phyloP scores from a whole-genome alignment of 495 filamentous ascomycete species.

The Hyaloscypha finlandica region DNA sequence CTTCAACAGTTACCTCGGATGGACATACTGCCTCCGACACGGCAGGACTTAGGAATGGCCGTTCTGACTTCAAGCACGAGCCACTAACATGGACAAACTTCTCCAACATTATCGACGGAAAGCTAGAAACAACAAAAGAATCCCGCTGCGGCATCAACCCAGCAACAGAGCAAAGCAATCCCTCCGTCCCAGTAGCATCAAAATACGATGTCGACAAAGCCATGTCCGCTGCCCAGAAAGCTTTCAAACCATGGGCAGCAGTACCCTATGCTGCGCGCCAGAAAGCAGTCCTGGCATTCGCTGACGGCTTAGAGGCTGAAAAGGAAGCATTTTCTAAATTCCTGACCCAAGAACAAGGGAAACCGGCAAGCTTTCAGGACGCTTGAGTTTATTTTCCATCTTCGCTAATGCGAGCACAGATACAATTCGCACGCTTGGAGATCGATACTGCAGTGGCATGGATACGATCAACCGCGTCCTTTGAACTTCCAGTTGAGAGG shows the following conservation, averaged over 20 bases:
- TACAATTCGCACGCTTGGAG: not conserved
- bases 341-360: conserved; percentile 58
- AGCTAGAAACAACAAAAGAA: conserved; percentile 36
- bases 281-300: conserved; percentile 46
- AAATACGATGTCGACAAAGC: conserved; percentile 55
- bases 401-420: not conserved
- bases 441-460: not conserved
- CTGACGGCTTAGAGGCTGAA: conserved; percentile 47
- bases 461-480: not conserved
- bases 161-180: conserved; percentile 40
- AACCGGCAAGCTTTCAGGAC: conserved; percentile 38
- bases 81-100: conserved; percentile 30
- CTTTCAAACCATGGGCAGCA: conserved; percentile 54
- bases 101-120: conserved; percentile 51
- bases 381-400: not conserved
- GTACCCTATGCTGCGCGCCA: conserved; percentile 46
- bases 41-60: not conserved
- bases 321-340: conserved; percentile 47
- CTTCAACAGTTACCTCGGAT: not conserved
- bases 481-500: not conserved
- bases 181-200: conserved; percentile 51
- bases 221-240: conserved; percentile 46
- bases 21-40: not conserved
- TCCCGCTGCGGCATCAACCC: conserved; percentile 51
- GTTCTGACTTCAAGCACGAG: not conserved